Evolutionary conservation across 768 basidiomycete species (phyloP), one percentile per base, ranked within the genome.

Genomic region (Hericium erinaceus): DNA sequence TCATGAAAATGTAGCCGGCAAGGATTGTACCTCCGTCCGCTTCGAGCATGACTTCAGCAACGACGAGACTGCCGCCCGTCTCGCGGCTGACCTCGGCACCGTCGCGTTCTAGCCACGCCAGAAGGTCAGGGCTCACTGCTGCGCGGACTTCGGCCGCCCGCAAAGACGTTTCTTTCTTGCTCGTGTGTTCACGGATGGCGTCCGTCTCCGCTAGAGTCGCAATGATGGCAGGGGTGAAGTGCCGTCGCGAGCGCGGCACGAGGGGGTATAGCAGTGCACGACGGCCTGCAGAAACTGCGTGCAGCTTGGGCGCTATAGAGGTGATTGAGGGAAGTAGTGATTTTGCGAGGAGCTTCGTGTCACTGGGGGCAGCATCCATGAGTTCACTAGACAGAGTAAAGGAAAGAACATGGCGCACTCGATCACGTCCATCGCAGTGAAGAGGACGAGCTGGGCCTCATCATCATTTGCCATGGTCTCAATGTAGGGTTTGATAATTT

Each of bases 311-410:
- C 6, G 84, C 80, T 40, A 80, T 71, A 0, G 76, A 67, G 20
- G 79, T 81, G 52, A 95, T 84, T 55, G 87, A 84, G 1, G 83
- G 70, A 1, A 95, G 76, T 39, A 98, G 74, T 0, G 85, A 83
- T 74, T 95, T 95, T 13, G 82, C 76, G 38, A 89, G 80, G 48
- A 95, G 79, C 73, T 95, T 98, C 2, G 94, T 98, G 68, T 98
- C 93, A 64, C 91, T 94, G 66, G 2, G 39, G 55, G 40, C 51
- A 46, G 39, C 33, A 10, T 10, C 33, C 6, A 46, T 15, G 15
- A 37, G 58, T 33, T 33, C 33, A 10, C 7, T 33, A 8, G 33
- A 33, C 33, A 33, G 33, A 33, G n/a, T 39, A 52, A 40, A 53
- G 18, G 33, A 10, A 7, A 33, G 33, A 33, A 33, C 33, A 6